Evolutionary conservation across 371 early-diverging fungal genomes (phyloP), one percentile per base, ranked within the genome.

Genomic region (Coemansia sp.): DNA sequence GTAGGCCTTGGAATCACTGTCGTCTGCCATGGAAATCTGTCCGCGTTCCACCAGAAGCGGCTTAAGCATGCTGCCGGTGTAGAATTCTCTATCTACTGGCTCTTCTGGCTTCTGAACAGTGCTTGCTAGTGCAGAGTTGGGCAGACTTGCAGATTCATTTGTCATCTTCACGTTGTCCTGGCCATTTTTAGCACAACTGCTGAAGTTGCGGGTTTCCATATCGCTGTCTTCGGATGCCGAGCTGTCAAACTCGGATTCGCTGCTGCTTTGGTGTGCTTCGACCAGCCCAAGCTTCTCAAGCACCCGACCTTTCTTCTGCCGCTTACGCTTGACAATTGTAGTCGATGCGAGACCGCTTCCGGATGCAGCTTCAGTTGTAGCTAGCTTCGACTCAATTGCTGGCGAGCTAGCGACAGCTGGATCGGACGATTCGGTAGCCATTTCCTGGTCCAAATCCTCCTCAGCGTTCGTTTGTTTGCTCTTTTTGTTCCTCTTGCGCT

Each of bases 1-100:
- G 77, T 90, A 94, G 2, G 91, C 87, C 77, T 88, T 49, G 15
- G 24, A 21, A 9, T 13, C 15, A 3, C 41, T 46, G 13, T 17
- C 11, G 15, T 39, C 24, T 2, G 17, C 52, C 19, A 21, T 21
- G 15, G 12, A 46, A 1, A 72, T 36, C 41, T 19, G 24, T 1
- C 76, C 76, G 19, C 73, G 73, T 23, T 58, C 48, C 2, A 23
- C 15, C 6, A 75, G 65, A 19, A 73, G 65, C 13, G 66, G 81
- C 41, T 65, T 63, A 28, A 78, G 61, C 70, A 64, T 78, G 54
- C 70, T 75, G 11, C 79, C 70, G 0, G 65, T 66, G 55, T 71
- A 65, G 28, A 58, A 57, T 15, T 32, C 17, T 17, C n/a, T 19
- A 19, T 49, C 9, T 21, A 19, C 49, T 21, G 49, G 5, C 19